Evolutionary conservation across 2,329 filamentous ascomycete species (phyloP), one percentile per base, ranked within the genome.

Genomic region (Colletotrichum theobromicola): DNA sequence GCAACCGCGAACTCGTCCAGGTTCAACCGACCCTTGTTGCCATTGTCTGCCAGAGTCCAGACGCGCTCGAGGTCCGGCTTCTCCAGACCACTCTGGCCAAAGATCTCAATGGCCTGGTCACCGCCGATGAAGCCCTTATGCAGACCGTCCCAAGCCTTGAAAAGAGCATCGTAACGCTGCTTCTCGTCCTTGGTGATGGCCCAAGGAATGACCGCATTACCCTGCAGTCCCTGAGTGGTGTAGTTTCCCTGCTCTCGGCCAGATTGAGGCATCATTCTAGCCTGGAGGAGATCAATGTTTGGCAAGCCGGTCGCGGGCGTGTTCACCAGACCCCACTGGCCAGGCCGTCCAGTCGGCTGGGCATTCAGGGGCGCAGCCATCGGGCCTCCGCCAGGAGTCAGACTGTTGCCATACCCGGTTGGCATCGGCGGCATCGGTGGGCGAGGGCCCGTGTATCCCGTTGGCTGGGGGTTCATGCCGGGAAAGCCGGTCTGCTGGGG

Each of bases 141-240:
- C 77, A 99, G 91, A 4, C 97, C 97, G 85, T 99, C 97, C 97
- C 97, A 99, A 7, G 96, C 96, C 77, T 93, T 94, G 88, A 99
- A 99, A 37, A 98, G 91, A 75, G 95, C 91, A 84, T 99, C 97
- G 79, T 99, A 99, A 76, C 97, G 94, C 75, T 94, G 96, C 88
- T 99, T 99, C 84, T 99, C 97, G 77, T 98, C 96, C 83, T 99
- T 99, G 6, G 97, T 99, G 75, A 99, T 97, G 18, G 97, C 96
- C 97, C 97, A 99, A 0, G 97, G 97, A 80, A 99, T 96, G 9
- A 95, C 96, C 1, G 97, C 97, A 85, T 98, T 98, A 67, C 97
- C 97, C 76, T 95, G 93, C 12, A 99, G 89, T 7, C 96, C 96
- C 73, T 93, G 92, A 2, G 96, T 96, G 9, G 95, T 98, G 79